A percentile compares a stretch with the other conserved stretches of the same genome.
Conservation (phyloP, 1,284 basidiomycete genomes). For the Lignosus rhinocerotis region DNA sequence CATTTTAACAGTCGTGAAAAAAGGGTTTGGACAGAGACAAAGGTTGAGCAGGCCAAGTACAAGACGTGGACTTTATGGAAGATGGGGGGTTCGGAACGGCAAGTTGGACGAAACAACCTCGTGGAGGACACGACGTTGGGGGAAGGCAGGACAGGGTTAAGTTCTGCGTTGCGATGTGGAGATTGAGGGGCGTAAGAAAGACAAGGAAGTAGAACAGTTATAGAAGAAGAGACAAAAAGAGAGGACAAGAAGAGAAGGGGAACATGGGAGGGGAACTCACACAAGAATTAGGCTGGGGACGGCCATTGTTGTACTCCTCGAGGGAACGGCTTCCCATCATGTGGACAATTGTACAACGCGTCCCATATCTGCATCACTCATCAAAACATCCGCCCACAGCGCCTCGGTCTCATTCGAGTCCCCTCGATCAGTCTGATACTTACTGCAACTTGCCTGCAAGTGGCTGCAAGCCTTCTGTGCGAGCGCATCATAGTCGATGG, state of each 20-base stretch:
- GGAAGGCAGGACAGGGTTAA: too few relatives aligned
- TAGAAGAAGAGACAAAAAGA: conserved; percentile 8
- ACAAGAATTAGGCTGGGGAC: neutral
- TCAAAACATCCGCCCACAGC: neutral
- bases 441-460: neutral
- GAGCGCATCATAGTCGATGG: neutral
- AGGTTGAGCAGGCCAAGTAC: neutral
- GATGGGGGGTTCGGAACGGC: neutral
- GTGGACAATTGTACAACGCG: neutral
- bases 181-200: neutral
- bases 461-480: neutral
- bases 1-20: neutral
- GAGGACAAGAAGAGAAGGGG: neutral
- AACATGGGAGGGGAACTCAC: conserved; percentile 4
- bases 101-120: neutral
- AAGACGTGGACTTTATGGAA: neutral
- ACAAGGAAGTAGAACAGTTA: neutral
- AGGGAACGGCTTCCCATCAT: neutral
- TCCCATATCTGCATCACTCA: conserved; percentile 1
- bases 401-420: neutral
- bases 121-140: too few relatives aligned
- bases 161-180: neutral
- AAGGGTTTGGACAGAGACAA: neutral
- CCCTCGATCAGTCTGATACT: neutral
- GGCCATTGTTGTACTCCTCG: conserved; percentile 6